Conservation (phyloP, 345 rosid species). For the Firmiana major region DNA sequence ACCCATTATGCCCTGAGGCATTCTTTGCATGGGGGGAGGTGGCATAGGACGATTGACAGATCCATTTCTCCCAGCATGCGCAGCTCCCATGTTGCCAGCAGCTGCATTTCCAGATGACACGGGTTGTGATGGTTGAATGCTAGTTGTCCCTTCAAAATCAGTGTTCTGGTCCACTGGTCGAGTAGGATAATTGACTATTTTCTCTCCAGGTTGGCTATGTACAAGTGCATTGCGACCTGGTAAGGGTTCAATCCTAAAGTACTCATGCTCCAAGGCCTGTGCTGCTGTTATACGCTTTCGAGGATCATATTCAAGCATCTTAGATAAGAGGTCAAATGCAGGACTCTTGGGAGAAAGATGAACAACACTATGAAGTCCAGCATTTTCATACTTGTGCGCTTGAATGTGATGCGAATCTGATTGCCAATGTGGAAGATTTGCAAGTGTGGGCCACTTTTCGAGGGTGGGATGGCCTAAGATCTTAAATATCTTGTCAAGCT, state of each 20-base stretch:
- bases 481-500: slow-evolving; percentile 98
- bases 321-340: slow-evolving; percentile 58
- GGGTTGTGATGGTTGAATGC: slow-evolving; percentile 76
- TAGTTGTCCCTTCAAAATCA: slow-evolving; percentile 91
- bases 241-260: slow-evolving; percentile 69
- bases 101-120: slow-evolving; percentile 61
- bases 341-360: slow-evolving; percentile 58
- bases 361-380: slow-evolving; percentile 65
- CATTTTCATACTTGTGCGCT: slow-evolving; percentile 68
- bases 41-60: slow-evolving; percentile 66
- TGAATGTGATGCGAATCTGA: slow-evolving; percentile 74
- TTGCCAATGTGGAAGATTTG: slow-evolving; percentile 87
- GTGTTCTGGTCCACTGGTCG: slow-evolving; percentile 89
- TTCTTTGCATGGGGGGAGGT: slow-evolving; percentile 65
- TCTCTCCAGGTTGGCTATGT: slow-evolving; percentile 75
- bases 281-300: slow-evolving; percentile 87
- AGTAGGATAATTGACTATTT: slow-evolving; percentile 68
- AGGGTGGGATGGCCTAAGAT: slow-evolving; percentile 91
- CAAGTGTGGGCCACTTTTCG: slow-evolving; percentile 93
- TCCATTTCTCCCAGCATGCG: slow-evolving; percentile 56
- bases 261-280: slow-evolving; percentile 92
- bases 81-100: slow-evolving; percentile 52
- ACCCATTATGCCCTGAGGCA: slow-evolving; percentile 65
- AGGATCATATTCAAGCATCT: slow-evolving; percentile 95
- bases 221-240: slow-evolving; percentile 90